Conservation (phyloP, 2,329 filamentous ascomycete genomes). For the Leptosphaerulina australis region DNA sequence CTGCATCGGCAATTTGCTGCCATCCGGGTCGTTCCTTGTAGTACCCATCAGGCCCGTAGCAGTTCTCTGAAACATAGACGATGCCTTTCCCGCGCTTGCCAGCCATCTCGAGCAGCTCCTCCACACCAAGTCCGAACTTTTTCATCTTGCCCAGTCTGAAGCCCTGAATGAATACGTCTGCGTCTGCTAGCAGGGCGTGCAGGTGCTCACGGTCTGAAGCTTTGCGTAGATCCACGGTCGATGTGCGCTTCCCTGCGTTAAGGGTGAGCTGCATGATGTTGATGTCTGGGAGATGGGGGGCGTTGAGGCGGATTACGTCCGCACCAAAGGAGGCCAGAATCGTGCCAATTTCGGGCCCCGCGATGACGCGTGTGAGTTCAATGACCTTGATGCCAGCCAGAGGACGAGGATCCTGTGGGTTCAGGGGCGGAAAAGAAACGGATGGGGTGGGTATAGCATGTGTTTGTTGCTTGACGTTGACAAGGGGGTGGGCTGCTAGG, state of each 20-base stretch:
- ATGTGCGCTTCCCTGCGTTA: conserved; percentile 52
- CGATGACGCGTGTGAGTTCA: conserved; percentile 50
- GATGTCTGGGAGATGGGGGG: conserved; percentile 45
- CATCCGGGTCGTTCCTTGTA: conserved; percentile 56
- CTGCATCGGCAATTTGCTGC: conserved; percentile 56
- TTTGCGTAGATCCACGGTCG: conserved; percentile 53
- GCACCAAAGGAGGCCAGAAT: conserved; percentile 51
- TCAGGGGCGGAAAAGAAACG: conserved; percentile 40
- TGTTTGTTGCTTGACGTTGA: conserved; percentile 47
- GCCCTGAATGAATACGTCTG: conserved; percentile 60
- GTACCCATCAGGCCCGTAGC: conserved; percentile 57
- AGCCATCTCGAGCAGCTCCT: conserved; percentile 51
- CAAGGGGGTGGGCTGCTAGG: conserved; percentile 51
- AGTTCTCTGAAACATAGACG: conserved; percentile 59
- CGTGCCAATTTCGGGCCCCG: conserved; percentile 48
- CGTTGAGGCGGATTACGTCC: conserved; percentile 52
- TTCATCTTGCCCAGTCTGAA: conserved; percentile 56
- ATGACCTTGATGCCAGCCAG: conserved; percentile 51
- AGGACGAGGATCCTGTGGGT: conserved; percentile 33
- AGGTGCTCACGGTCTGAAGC: conserved; percentile 38
- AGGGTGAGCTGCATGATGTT: conserved; percentile 46
- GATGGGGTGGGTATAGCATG: conserved; percentile 36
- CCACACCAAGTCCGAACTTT: conserved; percentile 51
- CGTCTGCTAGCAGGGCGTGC: conserved; percentile 51
- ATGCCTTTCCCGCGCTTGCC: conserved; percentile 52